Evolutionary conservation across 2,329 filamentous ascomycete species (phyloP), one percentile per base, ranked within the genome.

Genomic region (Calonectria pteridis): DNA sequence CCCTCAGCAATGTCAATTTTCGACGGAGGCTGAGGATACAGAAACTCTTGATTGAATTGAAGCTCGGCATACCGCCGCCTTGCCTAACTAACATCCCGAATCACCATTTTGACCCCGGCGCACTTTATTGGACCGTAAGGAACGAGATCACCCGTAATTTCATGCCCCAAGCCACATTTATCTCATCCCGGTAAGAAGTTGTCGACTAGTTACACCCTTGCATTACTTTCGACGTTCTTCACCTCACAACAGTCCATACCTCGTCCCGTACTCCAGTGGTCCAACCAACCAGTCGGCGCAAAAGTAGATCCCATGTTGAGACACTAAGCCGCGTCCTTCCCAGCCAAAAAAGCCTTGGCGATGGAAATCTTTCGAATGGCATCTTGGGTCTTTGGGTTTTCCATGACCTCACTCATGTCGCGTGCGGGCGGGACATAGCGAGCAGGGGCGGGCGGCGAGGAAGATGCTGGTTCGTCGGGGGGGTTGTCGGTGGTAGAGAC

Each of bases 281-380:
- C 31, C 33, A 14, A 28, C 5, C 7, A 11, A 9, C 23, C 33
- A 62, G 14, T 28, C 2, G 3, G 1, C 13, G 26, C 23, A 13
- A 23, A 6, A 23, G 13, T 4, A 3, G 20, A 1, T 9, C 4
- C 11, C 11, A 9, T 20, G 14, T 18, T 4, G n/a, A 62, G 33
- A 33, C 23, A 40, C 23, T 28, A 37, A 37, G 26, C 20, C 6
- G 1, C 4, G 31, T 29, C n/a, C 10, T 49, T 11, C 5, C 63
- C 43, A n/a, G 5, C 11, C 35, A 71, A 20, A 23, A 71, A 71
- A 6, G 50, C 51, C 62, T 71, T 71, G 13, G 68, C 68, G 1
- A 33, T 23, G 6, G 50, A 40, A 31, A 71, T 55, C 35, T 66
- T 33, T 23, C 62, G 59, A 2, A 53, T 50, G 4, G 62, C 68